Percentiles rank a stretch among this genome's conserved stretches.
Evolutionary conservation across 1,284 basidiomycete genomes (phyloP).

Genomic region (Ceratorhiza oryzae-sativae): DNA sequence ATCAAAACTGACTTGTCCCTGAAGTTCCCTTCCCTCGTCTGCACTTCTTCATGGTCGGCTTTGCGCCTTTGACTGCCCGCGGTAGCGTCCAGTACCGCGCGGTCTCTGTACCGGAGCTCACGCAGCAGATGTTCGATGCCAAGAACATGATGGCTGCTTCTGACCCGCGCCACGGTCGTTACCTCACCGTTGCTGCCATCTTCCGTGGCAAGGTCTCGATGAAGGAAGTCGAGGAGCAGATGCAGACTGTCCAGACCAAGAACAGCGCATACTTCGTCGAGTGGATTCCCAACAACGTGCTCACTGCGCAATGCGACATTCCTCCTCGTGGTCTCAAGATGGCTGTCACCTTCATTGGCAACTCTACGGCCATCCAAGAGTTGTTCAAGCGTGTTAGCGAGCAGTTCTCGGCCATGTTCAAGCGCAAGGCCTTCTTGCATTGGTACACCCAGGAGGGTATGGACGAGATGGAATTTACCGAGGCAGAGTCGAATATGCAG

Average conservation of each 20-base stretch:
- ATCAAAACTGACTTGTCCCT: slow-evolving; percentile 36
- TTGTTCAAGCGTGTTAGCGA: slow-evolving; percentile 97
- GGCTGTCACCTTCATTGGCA: slow-evolving; percentile 97
- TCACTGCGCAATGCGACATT: slow-evolving; percentile 79
- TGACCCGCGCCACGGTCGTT: slow-evolving; percentile 93
- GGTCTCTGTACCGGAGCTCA: slow-evolving; percentile 94
- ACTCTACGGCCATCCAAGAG: slow-evolving; percentile 97
- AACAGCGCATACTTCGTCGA: slow-evolving; percentile 98
- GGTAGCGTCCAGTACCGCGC: slow-evolving; percentile 94
- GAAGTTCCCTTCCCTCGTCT: slow-evolving; percentile 96
- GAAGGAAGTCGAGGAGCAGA: slow-evolving; percentile 99
- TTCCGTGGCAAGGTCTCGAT: slow-evolving; percentile 99
- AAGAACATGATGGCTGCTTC: slow-evolving; percentile 99
- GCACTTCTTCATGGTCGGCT: slow-evolving; percentile 99
- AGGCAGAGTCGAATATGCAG: slow-evolving; percentile 97
- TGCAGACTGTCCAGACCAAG: slow-evolving; percentile 97
- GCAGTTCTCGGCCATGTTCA: slow-evolving; percentile 99
- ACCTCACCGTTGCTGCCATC: slow-evolving; percentile 93
- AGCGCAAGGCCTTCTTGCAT: slow-evolving; percentile 98
- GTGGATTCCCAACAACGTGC: slow-evolving; percentile 98
- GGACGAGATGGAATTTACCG: slow-evolving; percentile 99
- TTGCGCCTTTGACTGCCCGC: slow-evolving; percentile 92
- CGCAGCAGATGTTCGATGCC: slow-evolving; percentile 98
- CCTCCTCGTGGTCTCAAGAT: slow-evolving; percentile 70
- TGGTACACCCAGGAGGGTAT: slow-evolving; percentile 99